Evolutionary conservation across 192 early-diverging fungal genomes (phyloP).

Genomic region (Rhizophlyctis rosea): DNA sequence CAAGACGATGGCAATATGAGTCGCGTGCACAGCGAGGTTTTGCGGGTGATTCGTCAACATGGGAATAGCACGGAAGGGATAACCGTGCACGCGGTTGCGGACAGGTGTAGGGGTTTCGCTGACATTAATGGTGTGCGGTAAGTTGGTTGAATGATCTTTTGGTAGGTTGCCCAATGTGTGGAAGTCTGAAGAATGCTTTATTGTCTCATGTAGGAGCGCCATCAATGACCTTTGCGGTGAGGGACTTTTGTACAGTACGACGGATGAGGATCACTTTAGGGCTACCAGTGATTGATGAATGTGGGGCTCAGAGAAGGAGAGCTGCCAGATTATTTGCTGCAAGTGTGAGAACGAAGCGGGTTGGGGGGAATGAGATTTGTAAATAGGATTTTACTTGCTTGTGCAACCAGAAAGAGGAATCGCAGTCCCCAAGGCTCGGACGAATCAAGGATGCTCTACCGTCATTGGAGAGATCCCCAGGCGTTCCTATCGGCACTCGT

Average conservation of each 20-base stretch:
- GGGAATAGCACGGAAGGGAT: slow-evolving; percentile 42
- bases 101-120: slow-evolving; percentile 32
- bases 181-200: not conserved
- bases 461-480: no score
- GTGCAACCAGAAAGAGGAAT: no score
- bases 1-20: not conserved
- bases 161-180: not conserved
- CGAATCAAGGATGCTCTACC: no score
- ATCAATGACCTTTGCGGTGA: slow-evolving; percentile 57
- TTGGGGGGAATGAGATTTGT: no score
- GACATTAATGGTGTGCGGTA: slow-evolving; percentile 28
- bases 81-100: slow-evolving; percentile 39
- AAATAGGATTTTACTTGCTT: no score
- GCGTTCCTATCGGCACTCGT: no score
- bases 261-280: slow-evolving; percentile 66
- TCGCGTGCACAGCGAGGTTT: not conserved
- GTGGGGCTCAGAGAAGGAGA: no score
- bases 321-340: no score
- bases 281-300: slow-evolving; percentile 27
- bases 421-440: no score
- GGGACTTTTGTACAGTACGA: slow-evolving; percentile 65
- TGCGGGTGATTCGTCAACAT: slow-evolving; percentile 7
- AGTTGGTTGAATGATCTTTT: slow-evolving; percentile 5
- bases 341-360: no score
- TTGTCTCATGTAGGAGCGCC: slow-evolving; percentile 20